Percentiles rank a stretch among this genome's conserved stretches.
Conservation (phyloP, 2,329 filamentous ascomycete species). For the Amphichorda felina region DNA sequence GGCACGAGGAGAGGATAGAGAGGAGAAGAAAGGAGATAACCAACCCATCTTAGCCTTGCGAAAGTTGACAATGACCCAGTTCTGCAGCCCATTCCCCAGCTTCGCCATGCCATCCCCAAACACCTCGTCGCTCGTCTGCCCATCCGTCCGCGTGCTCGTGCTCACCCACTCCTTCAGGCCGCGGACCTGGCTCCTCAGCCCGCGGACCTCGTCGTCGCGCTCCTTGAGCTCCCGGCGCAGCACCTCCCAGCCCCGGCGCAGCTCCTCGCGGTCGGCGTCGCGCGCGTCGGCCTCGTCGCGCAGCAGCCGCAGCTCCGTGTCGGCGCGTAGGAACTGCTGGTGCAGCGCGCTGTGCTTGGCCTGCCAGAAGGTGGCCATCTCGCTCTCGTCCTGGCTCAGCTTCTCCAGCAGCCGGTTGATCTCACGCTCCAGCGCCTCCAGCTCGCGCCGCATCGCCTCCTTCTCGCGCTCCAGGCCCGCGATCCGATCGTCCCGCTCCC, state of each 20-base stretch:
- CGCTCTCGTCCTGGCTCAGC: constrained; percentile 40
- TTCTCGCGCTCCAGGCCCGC: constrained; percentile 35
- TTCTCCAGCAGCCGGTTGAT: constrained; percentile 41
- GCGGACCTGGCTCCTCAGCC: constrained; percentile 46
- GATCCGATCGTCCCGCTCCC: constrained; percentile 40
- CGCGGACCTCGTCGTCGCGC: constrained; percentile 43
- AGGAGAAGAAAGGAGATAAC: constrained; percentile 7
- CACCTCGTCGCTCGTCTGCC: constrained; percentile 53
- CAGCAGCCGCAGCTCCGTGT: constrained; percentile 40
- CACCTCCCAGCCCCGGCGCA: constrained; percentile 36
- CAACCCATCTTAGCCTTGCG: constrained; percentile 46
- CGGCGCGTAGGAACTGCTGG: constrained; percentile 37
- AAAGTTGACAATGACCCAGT: constrained; percentile 63
- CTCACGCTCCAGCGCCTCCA: constrained; percentile 37
- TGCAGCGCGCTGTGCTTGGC: constrained; percentile 39
- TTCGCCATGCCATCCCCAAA: constrained; percentile 50
- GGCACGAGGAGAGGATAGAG: neutral
- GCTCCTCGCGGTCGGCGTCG: constrained; percentile 33
- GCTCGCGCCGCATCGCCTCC: too few relatives aligned
- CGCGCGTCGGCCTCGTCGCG: constrained; percentile 35
- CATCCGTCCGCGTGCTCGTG: constrained; percentile 48
- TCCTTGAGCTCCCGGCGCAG: constrained; percentile 31
- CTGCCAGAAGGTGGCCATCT: constrained; percentile 46
- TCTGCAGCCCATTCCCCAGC: constrained; percentile 57
- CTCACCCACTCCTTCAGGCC: constrained; percentile 65